These are phyloP conservation scores for Aspergillus cejpii DNA, from an alignment of 2,329 filamentous ascomycete genomes.

Conservation along the genomic window DNA sequence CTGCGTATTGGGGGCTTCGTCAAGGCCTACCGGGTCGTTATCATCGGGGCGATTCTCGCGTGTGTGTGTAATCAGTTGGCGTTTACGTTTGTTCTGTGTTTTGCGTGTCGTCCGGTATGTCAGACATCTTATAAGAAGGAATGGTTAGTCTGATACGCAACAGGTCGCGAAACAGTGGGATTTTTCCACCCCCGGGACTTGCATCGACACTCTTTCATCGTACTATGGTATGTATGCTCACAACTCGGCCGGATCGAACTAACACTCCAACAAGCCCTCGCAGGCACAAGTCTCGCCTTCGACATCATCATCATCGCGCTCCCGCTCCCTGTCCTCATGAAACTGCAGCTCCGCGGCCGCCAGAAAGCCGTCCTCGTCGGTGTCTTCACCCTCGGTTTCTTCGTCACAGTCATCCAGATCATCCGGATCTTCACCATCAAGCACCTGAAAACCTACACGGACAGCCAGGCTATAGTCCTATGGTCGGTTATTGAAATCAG, in stretches of 20 bases:
- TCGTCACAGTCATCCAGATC: conserved; percentile 48
- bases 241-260: not conserved
- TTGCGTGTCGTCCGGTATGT: conserved; percentile 27
- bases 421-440: conserved; percentile 48
- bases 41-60: conserved; percentile 32
- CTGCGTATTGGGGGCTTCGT: conserved; percentile 42
- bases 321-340: conserved; percentile 21
- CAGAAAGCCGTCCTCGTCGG: conserved; percentile 35
- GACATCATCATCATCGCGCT: conserved; percentile 22
- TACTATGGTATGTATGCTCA: conserved; percentile 39
- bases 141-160: too few relatives aligned
- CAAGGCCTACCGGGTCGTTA: conserved; percentile 29
- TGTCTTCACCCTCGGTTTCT: conserved; percentile 47
- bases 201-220: conserved; percentile 38
- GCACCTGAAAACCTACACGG: conserved; percentile 41
- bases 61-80: conserved; percentile 38
- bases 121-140: too few relatives aligned
- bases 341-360: conserved; percentile 11
- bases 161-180: conserved; percentile 46
- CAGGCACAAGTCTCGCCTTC: conserved; percentile 19
- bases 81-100: conserved; percentile 23
- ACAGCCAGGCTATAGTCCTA: conserved; percentile 40
- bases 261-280: conserved; percentile 4
- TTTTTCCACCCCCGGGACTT: conserved; percentile 32
- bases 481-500: conserved; percentile 46